Base-by-base conservation (phyloP, 495 filamentous ascomycete genomes). In the Talaromyces wortmannii region DNA sequence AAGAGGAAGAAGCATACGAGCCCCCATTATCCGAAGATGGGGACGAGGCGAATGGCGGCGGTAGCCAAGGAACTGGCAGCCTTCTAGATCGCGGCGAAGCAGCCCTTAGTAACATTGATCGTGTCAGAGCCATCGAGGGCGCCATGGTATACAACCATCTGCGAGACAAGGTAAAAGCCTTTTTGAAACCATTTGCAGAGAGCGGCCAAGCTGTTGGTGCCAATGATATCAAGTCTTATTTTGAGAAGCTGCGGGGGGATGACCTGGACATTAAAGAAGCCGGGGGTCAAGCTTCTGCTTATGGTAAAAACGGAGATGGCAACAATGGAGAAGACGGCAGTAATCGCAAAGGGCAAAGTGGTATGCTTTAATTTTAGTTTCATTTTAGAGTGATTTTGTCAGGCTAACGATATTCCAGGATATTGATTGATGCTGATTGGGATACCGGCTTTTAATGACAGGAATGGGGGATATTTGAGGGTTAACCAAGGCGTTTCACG, bases 61-160 rank as follows among this genome's bases (percentile, higher is more conserved):
- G 73, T 51, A 87, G 83, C 52, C 76, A 76, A 0, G 82, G 82
- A 31, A 82, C 82, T 0, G 88, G 87, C 42, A 92, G 88, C 59
- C 70, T 97, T 5, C 82, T 91, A 31, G 91, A 97, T 29, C 86
- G 89, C 16, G 94, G 92, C 42, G 92, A 97, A 67, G 89, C 87
- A 23, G 94, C 91, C 0, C 77, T 98, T 30, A 89, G 82, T 67
- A 92, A 88, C 57, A 83, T 98, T 16, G 94, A 97, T 66, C 85
- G 94, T 3, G 91, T 97, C 15, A 76, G 85, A 16, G 94, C 94
- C 4, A 96, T 98, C 58, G 92, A 98, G 68, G 94, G 94, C 16
- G 92, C 95, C 10, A 96, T 96, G 90, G 90, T 89, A 11, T 98
- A 97, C 68, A 96, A 96, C 61, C 84, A 94, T 58, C 79, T 98